Evolutionary conservation across 2,329 filamentous ascomycete species (phyloP), one percentile per base, ranked within the genome.

Genomic region (Neopestalotiopsis rosae): DNA sequence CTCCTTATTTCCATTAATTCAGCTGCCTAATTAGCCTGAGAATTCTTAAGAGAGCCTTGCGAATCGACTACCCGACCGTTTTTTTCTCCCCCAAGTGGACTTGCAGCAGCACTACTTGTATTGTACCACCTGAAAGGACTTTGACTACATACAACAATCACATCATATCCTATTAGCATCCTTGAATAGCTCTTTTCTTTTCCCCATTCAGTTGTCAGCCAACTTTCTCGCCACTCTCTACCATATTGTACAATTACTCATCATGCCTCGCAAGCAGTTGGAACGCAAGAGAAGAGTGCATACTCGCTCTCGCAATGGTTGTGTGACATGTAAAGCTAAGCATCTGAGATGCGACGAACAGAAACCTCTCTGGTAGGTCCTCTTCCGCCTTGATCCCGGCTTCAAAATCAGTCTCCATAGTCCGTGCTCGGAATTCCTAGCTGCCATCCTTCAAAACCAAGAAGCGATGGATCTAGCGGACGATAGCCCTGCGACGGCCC

Each of bases 281-380:
- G 63, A 65, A 40, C 42, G 63, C 14, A 65, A 65, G 45, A 30
- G 63, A 20, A 13, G 63, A 32, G 63, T 65, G 42, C 73, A 75
- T 62, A 72, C 71, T 67, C 69, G 73, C 66, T 75, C 73, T n/a
- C 73, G 73, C 30, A 74, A 74, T 70, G 73, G 73, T 38, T 75
- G 73, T 64, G 70, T 70, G 49, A 74, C 72, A 34, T 75, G 73
- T 65, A 75, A 75, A 68, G 69, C 68, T 66, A 75, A 75, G 68
- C 73, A 74, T 67, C 70, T 75, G 65, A 71, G 73, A 61, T 75
- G 73, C 69, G 73, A 75, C 66, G 73, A 75, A 65, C 72, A 71
- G 67, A 74, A 72, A 69, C 73, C 73, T 64, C 69, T 75, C 68
- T 75, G 73, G 73, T 75, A 74, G 64, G 73, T 66, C 68, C 61